Base-by-base conservation (phyloP, 192 early-diverging fungal genomes). In the Gigaspora rosea region DNA sequence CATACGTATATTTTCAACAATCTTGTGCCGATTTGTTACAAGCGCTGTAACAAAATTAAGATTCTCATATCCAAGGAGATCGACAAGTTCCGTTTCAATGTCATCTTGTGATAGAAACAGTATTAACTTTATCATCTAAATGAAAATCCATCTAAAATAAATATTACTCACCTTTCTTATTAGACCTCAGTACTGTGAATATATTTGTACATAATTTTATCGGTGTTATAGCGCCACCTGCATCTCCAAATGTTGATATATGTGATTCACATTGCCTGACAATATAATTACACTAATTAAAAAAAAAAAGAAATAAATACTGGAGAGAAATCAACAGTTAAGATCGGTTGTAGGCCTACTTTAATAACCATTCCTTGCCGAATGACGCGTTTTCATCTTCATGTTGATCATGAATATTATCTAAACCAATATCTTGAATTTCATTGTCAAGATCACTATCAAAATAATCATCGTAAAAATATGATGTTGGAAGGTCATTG, bases 1-100 rank as follows among this genome's bases (percentile, higher is more conserved):
- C 35, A 65, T 80, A 73, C 87, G 85, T 58, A 94, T 89, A 68
- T 88, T 89, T 13, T 88, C 77, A 6, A 95, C 85, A 68, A 95
- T 88, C 18, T 78, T 80, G 2, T 79, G 57, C 3, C 93, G 81
- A 75, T 92, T 85, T 1, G 81, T 59, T 6, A 94, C 70, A 0
- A 96, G 82, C 1, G 79, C 80, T 0, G 83, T 76, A 36, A 93
- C 87, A 65, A 96, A 91, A 46, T 91, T 89, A 52, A 96, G 81
- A 72, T 90, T 90, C 13, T 87, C 86, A 78, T 85, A 93, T 8
- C 94, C 94, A 20, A 96, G 74, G 1, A 92, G 82, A 80, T 94
- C 93, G 5, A 94, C 82, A 13, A 96, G 80, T 8, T 79, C 82
- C 47, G 76, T 85, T 78, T 94, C 88, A 51, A 96, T 90, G 13